These are phyloP conservation scores for Neospermospora avenae DNA, from an alignment of 2,329 filamentous ascomycete genomes.

Conservation along the genomic window DNA sequence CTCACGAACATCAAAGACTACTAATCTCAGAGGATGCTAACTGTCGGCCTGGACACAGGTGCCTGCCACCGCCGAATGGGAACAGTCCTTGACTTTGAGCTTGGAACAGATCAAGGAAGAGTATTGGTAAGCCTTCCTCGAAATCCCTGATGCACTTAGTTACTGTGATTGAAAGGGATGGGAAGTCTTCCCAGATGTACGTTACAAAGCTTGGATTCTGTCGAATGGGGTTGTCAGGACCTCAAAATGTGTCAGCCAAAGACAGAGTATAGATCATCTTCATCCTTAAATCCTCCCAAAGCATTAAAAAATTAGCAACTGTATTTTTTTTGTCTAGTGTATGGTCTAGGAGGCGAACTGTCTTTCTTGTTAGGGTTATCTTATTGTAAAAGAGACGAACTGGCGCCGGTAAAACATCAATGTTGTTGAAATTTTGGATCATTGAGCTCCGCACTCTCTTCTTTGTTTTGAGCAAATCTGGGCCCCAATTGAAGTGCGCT, in stretches of 20 bases:
- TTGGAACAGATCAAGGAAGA: conserved; percentile 8
- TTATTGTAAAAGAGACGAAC: background rate
- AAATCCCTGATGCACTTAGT: conserved; percentile 6
- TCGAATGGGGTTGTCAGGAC: conserved; percentile 39
- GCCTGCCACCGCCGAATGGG: conserved; percentile 39
- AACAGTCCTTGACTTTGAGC: conserved; percentile 26
- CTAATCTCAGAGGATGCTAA: conserved; percentile 39
- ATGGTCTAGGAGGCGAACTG: too few relatives aligned
- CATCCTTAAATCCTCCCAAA: too few relatives aligned
- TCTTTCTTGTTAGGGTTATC: too few relatives aligned
- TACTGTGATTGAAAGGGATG: background rate
- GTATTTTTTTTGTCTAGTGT: too few relatives aligned
- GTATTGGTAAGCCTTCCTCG: conserved; percentile 7
- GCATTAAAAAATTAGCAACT: too few relatives aligned
- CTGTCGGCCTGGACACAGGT: conserved; percentile 39
- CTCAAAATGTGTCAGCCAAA: conserved; percentile 39
- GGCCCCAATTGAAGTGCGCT: conserved; percentile 3
- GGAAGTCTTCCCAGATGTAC: background rate
- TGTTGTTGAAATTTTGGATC: conserved; percentile 28
- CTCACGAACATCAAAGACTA: too few relatives aligned
- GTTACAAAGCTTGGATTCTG: conserved; percentile 4
- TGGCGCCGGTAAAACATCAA: conserved; percentile 7
- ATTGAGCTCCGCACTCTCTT: conserved; percentile 37
- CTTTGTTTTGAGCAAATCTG: conserved; percentile 21
- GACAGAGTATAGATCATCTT: conserved; percentile 8